Evolutionary conservation across 257 asterid species (phyloP), one percentile per base, ranked within the genome.

Genomic region (Rehmannia glutinosa): DNA sequence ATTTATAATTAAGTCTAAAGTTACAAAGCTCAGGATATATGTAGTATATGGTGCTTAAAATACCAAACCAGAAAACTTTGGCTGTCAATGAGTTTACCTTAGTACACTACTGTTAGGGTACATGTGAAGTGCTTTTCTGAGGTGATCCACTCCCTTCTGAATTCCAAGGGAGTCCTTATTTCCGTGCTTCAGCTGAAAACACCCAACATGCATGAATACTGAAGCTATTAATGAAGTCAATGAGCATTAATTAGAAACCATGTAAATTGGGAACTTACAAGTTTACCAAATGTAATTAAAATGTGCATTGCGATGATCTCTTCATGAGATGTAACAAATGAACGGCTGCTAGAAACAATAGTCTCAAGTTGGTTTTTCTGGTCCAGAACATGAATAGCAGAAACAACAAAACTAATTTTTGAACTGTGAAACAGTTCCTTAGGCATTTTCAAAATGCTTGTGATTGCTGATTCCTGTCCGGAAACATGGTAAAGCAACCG

Each of bases 61-160:
- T 25, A 64, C 21, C 1, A 27, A 16, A 66, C 65, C 24, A 65
- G 5, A 60, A 50, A 65, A 7, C 19, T 12, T 42, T 1, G 15
- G 30, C 13, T 24, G 63, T 20, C 56, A 21, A 32, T 59, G 45
- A 11, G 8, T 50, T 57, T 83, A 91, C 99, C 99, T 88, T 73
- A 94, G 81, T 75, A 73, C 72, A 66, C 76, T 72, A 78, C 89
- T 91, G 73, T 82, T 77, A 52, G 99, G 99, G 80, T 66, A 87
- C 88, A 75, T 80, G 81, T 94, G 99, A 78, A 94, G 87, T 72
- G 85, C 84, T 73, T 89, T 94, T 72, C 90, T 85, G 58, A 94
- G 87, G 80, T 94, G 95, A 72, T 75, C 74, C 20, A 91, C 78
- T 74, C 96, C 96, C 69, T 78, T 76, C 58, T 78, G 84, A 69